phyloP scores from a whole-genome alignment of 106 monocot genomes.

The Allium fistulosum region DNA sequence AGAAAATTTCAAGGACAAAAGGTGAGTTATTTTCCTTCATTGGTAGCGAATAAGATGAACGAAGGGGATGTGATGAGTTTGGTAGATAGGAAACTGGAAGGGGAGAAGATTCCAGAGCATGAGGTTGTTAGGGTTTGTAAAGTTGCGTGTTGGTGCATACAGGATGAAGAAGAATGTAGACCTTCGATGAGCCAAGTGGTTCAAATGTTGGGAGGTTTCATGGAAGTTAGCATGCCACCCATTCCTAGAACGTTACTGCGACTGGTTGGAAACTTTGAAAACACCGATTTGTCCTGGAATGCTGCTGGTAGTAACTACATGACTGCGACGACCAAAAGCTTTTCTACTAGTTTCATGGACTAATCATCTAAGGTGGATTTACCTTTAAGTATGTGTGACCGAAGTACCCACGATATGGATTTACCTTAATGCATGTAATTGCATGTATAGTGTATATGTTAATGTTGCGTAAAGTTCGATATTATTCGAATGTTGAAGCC shows the following conservation, averaged over 20 bases:
- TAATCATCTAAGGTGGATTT: too few relatives aligned
- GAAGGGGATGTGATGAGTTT: constrained; percentile 11
- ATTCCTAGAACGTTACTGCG: neutral
- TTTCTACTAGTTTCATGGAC: too few relatives aligned
- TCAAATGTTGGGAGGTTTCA: constrained; percentile 15
- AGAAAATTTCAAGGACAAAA: neutral
- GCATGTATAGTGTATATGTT: too few relatives aligned
- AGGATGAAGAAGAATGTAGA: constrained; percentile 9
- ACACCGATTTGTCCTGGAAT: neutral
- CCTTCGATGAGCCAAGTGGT: constrained; percentile 15
- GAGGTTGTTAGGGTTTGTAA: constrained; percentile 11
- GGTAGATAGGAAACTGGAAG: constrained; percentile 7
- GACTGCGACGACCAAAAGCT: too few relatives aligned
- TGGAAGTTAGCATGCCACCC: constrained; percentile 14
- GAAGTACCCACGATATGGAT: too few relatives aligned
- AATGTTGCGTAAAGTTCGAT: too few relatives aligned
- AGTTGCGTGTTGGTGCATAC: constrained; percentile 17
- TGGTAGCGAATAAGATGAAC: neutral
- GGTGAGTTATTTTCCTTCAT: neutral
- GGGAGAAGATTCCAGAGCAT: neutral
- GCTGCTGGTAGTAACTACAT: too few relatives aligned
- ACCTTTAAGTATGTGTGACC: too few relatives aligned
- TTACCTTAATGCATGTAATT: too few relatives aligned
- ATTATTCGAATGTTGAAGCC: too few relatives aligned
- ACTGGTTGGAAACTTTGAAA: neutral